These are phyloP conservation scores for Blastobotrys serpentis DNA, from an alignment of 1,139 yeast genomes.

Conservation along the genomic window DNA sequence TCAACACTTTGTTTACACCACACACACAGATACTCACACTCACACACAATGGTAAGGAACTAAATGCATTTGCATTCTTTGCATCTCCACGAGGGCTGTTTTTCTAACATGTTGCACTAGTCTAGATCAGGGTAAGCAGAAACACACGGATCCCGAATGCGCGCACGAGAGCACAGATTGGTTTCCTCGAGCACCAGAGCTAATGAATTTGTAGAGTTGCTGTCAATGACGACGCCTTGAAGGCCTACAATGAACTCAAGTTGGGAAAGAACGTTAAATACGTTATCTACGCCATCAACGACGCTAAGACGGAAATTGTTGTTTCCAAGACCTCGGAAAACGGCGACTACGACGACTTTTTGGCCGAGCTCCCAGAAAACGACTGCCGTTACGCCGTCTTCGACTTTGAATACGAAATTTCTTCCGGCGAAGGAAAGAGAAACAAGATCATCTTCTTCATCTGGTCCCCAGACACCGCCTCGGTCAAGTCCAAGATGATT, in stretches of 20 bases:
- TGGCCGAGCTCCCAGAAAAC: constrained; percentile 87
- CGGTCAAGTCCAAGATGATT: constrained; percentile 89
- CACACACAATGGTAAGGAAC: constrained; percentile 2
- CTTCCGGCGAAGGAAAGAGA: constrained; percentile 90
- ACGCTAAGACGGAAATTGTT: constrained; percentile 81
- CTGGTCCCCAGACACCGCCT: constrained; percentile 98
- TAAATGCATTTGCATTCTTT: too few relatives aligned
- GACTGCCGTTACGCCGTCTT: constrained; percentile 96
- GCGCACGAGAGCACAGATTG: too few relatives aligned
- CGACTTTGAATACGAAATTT: constrained; percentile 91
- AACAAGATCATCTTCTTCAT: constrained; percentile 89
- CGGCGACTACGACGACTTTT: constrained; percentile 73
- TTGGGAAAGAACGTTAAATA: constrained; percentile 88
- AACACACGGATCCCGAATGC: too few relatives aligned
- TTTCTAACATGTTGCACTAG: constrained; percentile 2
- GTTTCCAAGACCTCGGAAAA: constrained; percentile 82
- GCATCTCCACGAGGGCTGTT: neutral
- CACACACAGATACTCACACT: constrained; percentile 7
- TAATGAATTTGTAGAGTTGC: constrained; percentile 50
- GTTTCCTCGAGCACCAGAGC: too few relatives aligned
- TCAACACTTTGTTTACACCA: constrained; percentile 1
- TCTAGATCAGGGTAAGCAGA: constrained; percentile 9
- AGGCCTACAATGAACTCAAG: constrained; percentile 93
- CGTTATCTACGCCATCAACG: constrained; percentile 77
- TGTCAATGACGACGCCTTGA: constrained; percentile 90